Evolutionary conservation across 176 grass and related monocot species (phyloP), one percentile per base, ranked within the genome.

Genomic region (Neostapfia colusana): DNA sequence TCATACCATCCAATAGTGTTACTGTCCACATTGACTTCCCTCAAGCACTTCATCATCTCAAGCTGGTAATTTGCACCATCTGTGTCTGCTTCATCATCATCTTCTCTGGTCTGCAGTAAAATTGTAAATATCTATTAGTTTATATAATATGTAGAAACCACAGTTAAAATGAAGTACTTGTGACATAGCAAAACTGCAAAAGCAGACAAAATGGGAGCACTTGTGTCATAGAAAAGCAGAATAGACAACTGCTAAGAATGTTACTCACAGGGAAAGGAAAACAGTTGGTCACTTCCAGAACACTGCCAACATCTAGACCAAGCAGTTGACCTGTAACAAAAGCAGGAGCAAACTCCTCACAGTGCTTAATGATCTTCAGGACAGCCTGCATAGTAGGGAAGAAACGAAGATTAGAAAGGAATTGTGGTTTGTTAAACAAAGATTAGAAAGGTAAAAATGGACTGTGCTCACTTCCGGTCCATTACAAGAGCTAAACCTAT

Each of bases 31-130:
- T 95, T 99, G 61, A 95, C 96, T 78, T 99, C 96, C 55, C 92
- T 90, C 82, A 99, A 82, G 83, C 95, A 99, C 63, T 85, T 92
- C 95, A 95, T 99, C 95, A 99, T 99, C 83, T 99, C 92, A 70
- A 99, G 89, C 92, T 95, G 96, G 72, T 99, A 99, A 80, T 99
- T 99, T 4, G 96, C 96, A 49, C 91, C 96, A 90, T 99, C 96
- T 82, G 92, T 79, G 78, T 99, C 96, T 55, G 93, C 70, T 85
- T 99, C 92, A 50, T 99, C 96, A 41, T 99, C 92, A 31, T 95
- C 96, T 88, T 99, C 96, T 79, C 92, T 90, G 37, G 88, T 92
- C 96, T 99, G 38, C 16, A 79, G 74, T 66, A 35, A 26, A 72
- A 28, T 21, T 25, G 34, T 39, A 28, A 37, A 12, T 50, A 75